phyloP scores from a whole-genome alignment of 345 rosid genomes.

The Salix udensis region DNA sequence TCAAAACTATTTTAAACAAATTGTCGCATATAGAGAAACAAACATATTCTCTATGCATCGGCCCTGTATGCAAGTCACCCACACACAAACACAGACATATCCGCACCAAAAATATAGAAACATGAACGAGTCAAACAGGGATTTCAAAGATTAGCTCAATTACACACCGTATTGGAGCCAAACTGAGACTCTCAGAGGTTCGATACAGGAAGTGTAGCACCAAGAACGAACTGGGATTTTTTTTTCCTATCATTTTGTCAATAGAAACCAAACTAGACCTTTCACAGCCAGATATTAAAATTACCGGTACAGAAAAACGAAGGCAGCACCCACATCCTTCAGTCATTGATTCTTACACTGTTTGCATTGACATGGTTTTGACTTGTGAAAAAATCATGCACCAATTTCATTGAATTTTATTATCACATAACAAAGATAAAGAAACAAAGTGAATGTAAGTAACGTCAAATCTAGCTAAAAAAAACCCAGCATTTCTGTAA shows the following conservation, averaged over 20 bases:
- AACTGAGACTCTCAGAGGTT: background rate
- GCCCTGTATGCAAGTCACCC: background rate
- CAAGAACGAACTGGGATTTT: background rate
- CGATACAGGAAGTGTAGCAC: background rate
- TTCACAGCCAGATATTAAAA: background rate
- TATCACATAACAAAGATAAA: too few relatives aligned
- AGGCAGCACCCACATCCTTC: background rate
- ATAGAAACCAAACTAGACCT: background rate
- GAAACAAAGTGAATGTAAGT: too few relatives aligned
- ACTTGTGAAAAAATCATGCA: too few relatives aligned
- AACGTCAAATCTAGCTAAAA: too few relatives aligned
- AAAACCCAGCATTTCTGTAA: too few relatives aligned
- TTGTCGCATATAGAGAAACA: background rate
- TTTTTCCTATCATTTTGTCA: background rate
- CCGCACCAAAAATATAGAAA: background rate
- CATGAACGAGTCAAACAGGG: background rate
- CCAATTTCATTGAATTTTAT: too few relatives aligned
- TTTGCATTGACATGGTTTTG: too few relatives aligned
- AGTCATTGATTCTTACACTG: background rate
- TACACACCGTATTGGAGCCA: background rate
- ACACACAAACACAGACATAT: background rate
- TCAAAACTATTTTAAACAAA: background rate
- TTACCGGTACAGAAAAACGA: background rate
- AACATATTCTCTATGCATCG: background rate
- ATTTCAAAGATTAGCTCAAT: background rate